These are phyloP conservation scores for Kwoniella dejecticola DNA, from an alignment of 768 basidiomycete species.

Conservation along the genomic window DNA sequence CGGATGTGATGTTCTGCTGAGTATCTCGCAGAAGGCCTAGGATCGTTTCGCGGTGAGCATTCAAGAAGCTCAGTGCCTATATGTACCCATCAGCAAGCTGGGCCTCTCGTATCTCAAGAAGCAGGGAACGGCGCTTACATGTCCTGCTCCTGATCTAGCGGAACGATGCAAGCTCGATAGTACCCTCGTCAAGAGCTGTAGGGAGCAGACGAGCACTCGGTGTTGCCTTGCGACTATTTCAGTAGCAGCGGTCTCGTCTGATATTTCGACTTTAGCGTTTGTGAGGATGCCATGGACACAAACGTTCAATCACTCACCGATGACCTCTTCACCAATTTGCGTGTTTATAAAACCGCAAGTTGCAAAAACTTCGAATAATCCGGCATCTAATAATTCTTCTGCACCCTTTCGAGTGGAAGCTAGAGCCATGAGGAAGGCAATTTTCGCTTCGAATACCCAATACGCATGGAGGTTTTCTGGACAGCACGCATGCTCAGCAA, in stretches of 20 bases:
- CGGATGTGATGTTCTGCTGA: constrained; percentile 64
- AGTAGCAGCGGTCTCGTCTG: constrained; percentile 47
- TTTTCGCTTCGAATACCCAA: constrained; percentile 93
- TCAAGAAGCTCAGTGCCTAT: constrained; percentile 77
- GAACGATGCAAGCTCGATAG: constrained; percentile 69
- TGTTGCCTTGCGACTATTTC: constrained; percentile 75
- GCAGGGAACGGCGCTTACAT: constrained; percentile 36
- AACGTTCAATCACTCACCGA: constrained; percentile 61
- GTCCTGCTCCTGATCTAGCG: constrained; percentile 32
- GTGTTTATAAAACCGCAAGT: constrained; percentile 87
- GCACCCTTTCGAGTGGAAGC: constrained; percentile 80
- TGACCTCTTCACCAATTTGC: constrained; percentile 73
- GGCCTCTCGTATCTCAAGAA: too few relatives aligned
- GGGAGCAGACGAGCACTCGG: constrained; percentile 79
- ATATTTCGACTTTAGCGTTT: too few relatives aligned
- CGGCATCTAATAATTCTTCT: constrained; percentile 77
- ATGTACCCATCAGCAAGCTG: not conserved
- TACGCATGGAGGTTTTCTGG: constrained; percentile 84
- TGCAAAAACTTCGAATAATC: constrained; percentile 70
- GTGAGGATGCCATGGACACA: too few relatives aligned
- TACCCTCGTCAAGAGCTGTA: constrained; percentile 77
- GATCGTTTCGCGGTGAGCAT: constrained; percentile 79
- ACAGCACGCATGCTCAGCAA: not conserved
- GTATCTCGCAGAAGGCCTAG: constrained; percentile 79
- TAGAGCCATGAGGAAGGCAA: constrained; percentile 83